Evolutionary conservation across 2,329 filamentous ascomycete genomes (phyloP), one percentile per base, ranked within the genome.

Genomic region (Daldinia sp.): DNA sequence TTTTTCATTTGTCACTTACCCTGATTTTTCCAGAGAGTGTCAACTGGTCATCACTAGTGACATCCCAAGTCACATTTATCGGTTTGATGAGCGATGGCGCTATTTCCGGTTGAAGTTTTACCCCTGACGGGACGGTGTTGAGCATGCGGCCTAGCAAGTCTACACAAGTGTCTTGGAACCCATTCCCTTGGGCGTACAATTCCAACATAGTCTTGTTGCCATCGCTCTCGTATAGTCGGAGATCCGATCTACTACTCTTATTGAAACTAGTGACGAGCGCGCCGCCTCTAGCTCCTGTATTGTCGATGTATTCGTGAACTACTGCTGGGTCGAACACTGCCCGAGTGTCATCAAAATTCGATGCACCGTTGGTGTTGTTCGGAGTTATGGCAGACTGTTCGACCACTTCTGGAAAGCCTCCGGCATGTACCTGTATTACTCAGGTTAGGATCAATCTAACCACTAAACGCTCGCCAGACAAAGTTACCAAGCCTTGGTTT

Each of bases 201-300:
- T 68, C 60, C 28, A 68, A 48, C 75, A 77, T 78, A 4, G 75
- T 75, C 46, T 67, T 69, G 33, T 77, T 77, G 3, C 69, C 66
- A 37, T 78, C 76, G 44, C 73, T 75, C 35, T 70, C 73, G 61
- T 72, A 77, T n/a, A 77, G 51, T 9, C 76, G 71, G 6, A 74
- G 70, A 53, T 77, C 76, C 1, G 76, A 77, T n/a, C 72, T 71
- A 54, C 71, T 74, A 0, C 63, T 72, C 51, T 72, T 72, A 59
- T 77, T 77, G 59, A 61, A 74, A 57, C 74, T 74, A 9, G 71
- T 74, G 9, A 74, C 75, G 3, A 76, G 69, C 18, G 75, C 50
- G 1, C 74, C 74, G n/a, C 73, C 73, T 18, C 60, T 70, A 9
- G 65, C 53, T 4, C 73, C 74, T 9, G 64, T 76, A 6, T 63